A percentile compares a stretch with the other conserved stretches of the same genome.
Conservation (phyloP, 208 protist species). For the Pavlovales sp. region DNA sequence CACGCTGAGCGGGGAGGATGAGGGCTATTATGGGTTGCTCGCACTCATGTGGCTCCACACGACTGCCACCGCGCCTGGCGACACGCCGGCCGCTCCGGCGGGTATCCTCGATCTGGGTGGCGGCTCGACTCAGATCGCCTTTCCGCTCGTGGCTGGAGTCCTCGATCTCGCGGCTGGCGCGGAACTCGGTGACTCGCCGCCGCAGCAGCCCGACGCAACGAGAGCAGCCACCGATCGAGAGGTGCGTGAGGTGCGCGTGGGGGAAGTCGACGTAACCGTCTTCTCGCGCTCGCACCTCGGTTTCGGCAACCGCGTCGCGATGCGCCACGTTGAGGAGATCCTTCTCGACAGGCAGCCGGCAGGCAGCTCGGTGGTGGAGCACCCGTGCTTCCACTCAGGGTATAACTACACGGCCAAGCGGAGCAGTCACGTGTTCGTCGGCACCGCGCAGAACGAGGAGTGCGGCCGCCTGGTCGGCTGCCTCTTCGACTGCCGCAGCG, state of each 20-base stretch:
- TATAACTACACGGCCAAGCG: not conserved
- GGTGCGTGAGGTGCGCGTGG: not conserved
- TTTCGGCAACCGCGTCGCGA: not conserved
- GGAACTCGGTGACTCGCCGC: too few species aligned
- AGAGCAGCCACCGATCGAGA: too few species aligned
- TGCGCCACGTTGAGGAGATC: not conserved
- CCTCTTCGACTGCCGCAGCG: not conserved
- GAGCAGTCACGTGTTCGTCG: not conserved
- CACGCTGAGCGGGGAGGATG: constrained; percentile 1
- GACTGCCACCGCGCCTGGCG: not conserved
- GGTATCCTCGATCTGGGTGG: constrained; percentile 22
- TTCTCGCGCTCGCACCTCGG: constrained; percentile 20
- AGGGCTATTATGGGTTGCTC: constrained; percentile 18
- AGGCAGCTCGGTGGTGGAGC: not conserved
- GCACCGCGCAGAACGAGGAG: not conserved
- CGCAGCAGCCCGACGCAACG: too few species aligned
- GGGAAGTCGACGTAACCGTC: not conserved
- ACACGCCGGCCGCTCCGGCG: not conserved
- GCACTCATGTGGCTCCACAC: not conserved
- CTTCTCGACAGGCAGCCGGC: not conserved
- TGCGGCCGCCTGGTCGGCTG: not conserved
- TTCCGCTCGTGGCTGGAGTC: too few species aligned
- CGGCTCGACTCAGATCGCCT: constrained; percentile 26
- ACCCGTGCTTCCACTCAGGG: not conserved
- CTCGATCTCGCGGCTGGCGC: too few species aligned